Evolutionary conservation across 306 rosid genomes (phyloP), one percentile per base, ranked within the genome.

Genomic region (Trichosanthes cucumerina): DNA sequence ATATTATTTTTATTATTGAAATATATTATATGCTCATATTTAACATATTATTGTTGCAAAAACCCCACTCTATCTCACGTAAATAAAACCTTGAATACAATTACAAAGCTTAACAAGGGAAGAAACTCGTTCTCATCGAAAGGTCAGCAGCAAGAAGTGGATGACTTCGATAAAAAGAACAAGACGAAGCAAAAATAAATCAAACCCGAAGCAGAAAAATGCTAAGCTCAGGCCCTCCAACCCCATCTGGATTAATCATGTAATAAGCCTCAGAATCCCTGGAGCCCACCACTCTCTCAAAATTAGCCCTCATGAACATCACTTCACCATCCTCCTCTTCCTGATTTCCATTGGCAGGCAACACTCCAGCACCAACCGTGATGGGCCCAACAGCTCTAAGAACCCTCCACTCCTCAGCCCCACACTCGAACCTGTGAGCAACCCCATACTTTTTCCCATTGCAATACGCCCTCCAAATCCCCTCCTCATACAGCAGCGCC

Each of bases 221-320:
- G 82, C 96, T 92, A 2, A 94, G 91, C 38, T 94, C 96, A 79
- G 98, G 97, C 41, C 95, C 97, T 6, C 87, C 93, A 33, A 79
- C 79, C 0, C 89, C 90, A 83, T 90, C 95, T 14, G 96, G 97
- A 49, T 90, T 94, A 41, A 92, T 85, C 90, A 94, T 91, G 83
- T 94, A 94, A 26, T 90, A 94, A 0, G 97, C 96, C 59, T 94
- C 95, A 1, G 98, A 94, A 74, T 94, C 93, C 69, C 82, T 90
- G 6, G 97, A 94, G 9, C 97, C 93, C 21, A 89, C 95, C 72
- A 94, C 97, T 78, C 97, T 83, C 88, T 94, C 98, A 79, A 88
- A 94, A 81, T 75, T 89, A 0, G 97, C 96, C 82, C 98, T 89
- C 98, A 94, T 88, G 50, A 90, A 94, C 98, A 94, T 94, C 4